phyloP scores from a whole-genome alignment of 495 filamentous ascomycete genomes.

The Tuber melanosporum region DNA sequence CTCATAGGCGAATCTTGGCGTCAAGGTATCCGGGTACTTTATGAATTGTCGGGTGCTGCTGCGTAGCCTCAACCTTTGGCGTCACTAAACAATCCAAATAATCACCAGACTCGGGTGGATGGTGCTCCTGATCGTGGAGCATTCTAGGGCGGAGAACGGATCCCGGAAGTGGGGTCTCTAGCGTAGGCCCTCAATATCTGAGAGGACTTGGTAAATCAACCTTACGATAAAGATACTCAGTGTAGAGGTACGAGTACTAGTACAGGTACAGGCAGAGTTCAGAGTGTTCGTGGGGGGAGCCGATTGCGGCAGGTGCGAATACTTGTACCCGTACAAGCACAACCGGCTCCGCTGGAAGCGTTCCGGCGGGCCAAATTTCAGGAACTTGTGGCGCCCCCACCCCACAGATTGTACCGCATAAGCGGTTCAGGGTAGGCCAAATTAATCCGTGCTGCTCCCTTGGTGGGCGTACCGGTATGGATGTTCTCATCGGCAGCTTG shows the following conservation, averaged over 20 bases:
- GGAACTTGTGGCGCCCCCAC: neutral
- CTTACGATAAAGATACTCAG: neutral
- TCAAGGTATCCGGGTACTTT: too few relatives aligned
- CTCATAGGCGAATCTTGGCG: too few relatives aligned
- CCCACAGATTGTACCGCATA: neutral
- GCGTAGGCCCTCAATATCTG: neutral
- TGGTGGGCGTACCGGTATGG: neutral
- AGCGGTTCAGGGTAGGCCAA: neutral
- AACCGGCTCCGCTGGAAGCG: neutral
- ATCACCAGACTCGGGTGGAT: neutral
- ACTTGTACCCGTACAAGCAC: neutral
- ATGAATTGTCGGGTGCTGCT: neutral
- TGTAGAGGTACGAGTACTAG: neutral
- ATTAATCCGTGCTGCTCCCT: neutral
- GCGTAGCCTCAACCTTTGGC: neutral
- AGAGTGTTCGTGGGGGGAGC: neutral
- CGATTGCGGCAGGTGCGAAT: neutral
- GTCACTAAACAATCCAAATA: neutral
- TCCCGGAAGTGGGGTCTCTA: neutral
- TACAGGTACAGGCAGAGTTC: neutral
- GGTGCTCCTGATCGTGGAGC: neutral
- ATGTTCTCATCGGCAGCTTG: neutral
- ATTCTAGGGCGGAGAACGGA: neutral
- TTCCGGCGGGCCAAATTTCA: neutral
- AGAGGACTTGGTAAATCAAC: neutral